Evolutionary conservation across 1,284 basidiomycete species (phyloP), one percentile per base, ranked within the genome.

Genomic region (Boletus putidus): DNA sequence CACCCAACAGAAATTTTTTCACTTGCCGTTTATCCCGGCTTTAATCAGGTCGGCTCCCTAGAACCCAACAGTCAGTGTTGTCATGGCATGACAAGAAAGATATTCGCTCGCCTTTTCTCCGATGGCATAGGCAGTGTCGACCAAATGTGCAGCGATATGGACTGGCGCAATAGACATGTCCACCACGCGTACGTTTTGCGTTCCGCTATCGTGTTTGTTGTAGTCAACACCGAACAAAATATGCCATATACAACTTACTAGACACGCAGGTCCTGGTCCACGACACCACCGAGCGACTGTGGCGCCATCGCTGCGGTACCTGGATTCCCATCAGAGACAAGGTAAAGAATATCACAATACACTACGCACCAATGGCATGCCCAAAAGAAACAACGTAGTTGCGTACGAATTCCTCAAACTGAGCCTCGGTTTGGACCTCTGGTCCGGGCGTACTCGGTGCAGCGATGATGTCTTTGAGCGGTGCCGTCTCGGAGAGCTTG

Each of bases 61-160:
- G 29, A 62, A 21, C 15, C 3, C 27, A 29, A 14, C 8, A n/a
- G 15, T 65, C 25, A 60, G 23, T 16, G 1, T 40, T 29, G 20
- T 21, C 42, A 39, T 31, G 25, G 23, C 16, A 5, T 11, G 18
- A 49, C 29, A 29, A n/a, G 6, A 6, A 37, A 39, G 11, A 37
- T n/a, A 23, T 23, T 12, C 11, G 2, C 31, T 61, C 37, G 27
- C 66, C 61, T 53, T 68, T 51, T 68, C 64, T 25, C 66, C 64
- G 4, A 65, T 65, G 18, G 64, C 64, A 49, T 65, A 65, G 4
- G 64, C 64, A 18, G 66, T 65, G 8, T 65, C 64, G 25, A 62
- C 46, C 10, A 66, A 40, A 49, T 65, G 61, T 8, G 64, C 51
- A 47, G 61, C 64, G 11, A 68, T 0, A 3, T 65, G 64, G 11